phyloP scores from a whole-genome alignment of 2,329 filamentous ascomycete genomes.

The Phialophora macrospora region DNA sequence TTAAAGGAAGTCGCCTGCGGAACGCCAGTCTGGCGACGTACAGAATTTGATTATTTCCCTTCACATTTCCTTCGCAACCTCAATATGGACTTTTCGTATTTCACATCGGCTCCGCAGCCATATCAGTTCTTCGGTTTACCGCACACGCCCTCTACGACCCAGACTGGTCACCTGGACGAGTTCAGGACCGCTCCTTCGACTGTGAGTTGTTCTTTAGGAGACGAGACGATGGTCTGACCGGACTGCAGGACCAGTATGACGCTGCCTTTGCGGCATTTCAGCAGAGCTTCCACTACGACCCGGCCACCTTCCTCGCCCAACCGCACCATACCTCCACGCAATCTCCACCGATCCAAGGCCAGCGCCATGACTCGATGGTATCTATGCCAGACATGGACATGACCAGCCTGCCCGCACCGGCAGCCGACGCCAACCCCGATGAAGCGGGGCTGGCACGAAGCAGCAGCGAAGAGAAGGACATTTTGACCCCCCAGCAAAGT shows the following conservation, averaged over 20 bases:
- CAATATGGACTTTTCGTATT: conserved; percentile 64
- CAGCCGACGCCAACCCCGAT: conserved; percentile 41
- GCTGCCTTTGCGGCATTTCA: conserved; percentile 47
- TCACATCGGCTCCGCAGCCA: conserved; percentile 47
- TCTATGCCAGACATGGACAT: conserved; percentile 42
- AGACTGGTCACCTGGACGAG: conserved; percentile 50
- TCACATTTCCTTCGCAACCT: background rate
- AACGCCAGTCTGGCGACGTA: background rate
- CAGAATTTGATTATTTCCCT: background rate
- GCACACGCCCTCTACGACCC: conserved; percentile 44
- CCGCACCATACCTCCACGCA: conserved; percentile 28
- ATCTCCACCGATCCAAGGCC: conserved; percentile 44
- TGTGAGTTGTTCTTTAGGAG: conserved; percentile 43
- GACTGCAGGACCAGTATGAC: conserved; percentile 43
- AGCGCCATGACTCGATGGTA: conserved; percentile 42
- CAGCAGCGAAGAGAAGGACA: conserved; percentile 61
- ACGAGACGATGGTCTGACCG: conserved; percentile 29
- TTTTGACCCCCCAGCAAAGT: conserved; percentile 58
- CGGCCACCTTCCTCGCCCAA: conserved; percentile 43
- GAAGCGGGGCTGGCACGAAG: conserved; percentile 44
- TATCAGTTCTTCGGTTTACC: conserved; percentile 58
- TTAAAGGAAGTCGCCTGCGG: background rate
- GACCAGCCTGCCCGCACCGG: conserved; percentile 42
- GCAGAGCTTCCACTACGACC: conserved; percentile 46
- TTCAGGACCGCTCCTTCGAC: conserved; percentile 51